These are phyloP conservation scores for Dendrobium chrysotoxum DNA, from an alignment of 106 monocot genomes.

Conservation along the genomic window DNA sequence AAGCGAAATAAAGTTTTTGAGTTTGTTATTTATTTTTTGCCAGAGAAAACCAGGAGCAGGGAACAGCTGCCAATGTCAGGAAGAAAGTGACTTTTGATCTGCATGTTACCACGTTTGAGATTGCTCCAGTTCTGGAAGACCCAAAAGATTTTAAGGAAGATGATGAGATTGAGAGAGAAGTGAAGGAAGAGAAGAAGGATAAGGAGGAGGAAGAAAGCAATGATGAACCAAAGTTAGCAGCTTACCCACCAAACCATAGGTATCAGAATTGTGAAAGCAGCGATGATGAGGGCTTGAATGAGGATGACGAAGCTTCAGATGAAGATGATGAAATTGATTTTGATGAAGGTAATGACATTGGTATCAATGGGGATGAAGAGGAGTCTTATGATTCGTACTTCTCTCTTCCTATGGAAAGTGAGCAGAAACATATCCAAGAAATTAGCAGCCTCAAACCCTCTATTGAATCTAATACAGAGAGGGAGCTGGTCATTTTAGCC, in stretches of 20 bases:
- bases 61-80: conserved; percentile 19
- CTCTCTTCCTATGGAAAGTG: conserved; percentile 44
- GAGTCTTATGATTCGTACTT: conserved; percentile 82
- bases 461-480: not conserved
- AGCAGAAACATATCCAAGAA: conserved; percentile 24
- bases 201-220: conserved; percentile 1
- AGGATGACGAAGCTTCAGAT: conserved; percentile 11
- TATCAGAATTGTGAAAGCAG: conserved; percentile 48
- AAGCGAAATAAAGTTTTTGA: not conserved
- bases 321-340: conserved; percentile 26
- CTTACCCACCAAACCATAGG: conserved; percentile 48
- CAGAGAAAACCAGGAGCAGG: conserved; percentile 25
- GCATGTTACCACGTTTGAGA: conserved; percentile 53
- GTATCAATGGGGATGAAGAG: conserved; percentile 31
- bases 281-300: conserved; percentile 34
- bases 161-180: not conserved
- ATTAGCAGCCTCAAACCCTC: conserved; percentile 19
- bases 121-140: not conserved
- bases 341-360: conserved; percentile 13
- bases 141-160: not conserved
- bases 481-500: not conserved
- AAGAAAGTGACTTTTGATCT: conserved; percentile 89
- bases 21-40: not conserved
- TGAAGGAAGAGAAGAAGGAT: conserved; percentile 12
- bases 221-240: not conserved